A percentile compares a stretch with the other conserved stretches of the same genome.
Evolutionary conservation across 2,329 filamentous ascomycete species (phyloP).

Genomic region (Geoglossum cookeanum): DNA sequence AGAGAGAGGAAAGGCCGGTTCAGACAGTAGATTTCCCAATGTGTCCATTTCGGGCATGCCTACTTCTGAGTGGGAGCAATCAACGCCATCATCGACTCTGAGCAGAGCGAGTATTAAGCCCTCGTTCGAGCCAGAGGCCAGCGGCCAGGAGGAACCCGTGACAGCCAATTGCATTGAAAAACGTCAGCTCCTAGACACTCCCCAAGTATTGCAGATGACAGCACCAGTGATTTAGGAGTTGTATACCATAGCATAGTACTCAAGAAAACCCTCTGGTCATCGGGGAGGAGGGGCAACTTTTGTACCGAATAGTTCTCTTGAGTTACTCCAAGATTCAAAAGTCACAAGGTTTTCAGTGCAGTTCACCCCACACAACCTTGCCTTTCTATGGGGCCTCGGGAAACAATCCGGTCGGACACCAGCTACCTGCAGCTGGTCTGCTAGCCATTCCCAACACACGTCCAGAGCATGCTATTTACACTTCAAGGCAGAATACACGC

Average conservation of each 20-base stretch:
- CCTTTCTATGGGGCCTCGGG: not conserved
- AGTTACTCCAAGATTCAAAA: slow-evolving; percentile 2
- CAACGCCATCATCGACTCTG: not conserved
- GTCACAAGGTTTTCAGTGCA: not conserved
- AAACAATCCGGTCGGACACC: not conserved
- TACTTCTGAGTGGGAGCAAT: not conserved
- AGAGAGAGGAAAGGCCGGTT: not conserved
- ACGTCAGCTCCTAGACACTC: not conserved
- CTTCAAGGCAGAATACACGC: not conserved
- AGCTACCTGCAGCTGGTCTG: not conserved
- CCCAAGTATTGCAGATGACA: slow-evolving; percentile 1
- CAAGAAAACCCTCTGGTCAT: not conserved
- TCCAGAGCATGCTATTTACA: not conserved
- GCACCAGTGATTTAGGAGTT: not conserved
- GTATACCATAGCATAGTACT: slow-evolving; percentile 1
- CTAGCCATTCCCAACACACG: not conserved
- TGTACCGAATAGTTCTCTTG: slow-evolving; percentile 1
- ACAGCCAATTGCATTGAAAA: not conserved
- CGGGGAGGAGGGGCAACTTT: not conserved
- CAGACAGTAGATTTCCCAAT: not conserved
- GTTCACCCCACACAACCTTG: not conserved
- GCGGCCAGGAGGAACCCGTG: not conserved
- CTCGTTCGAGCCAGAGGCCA: not conserved
- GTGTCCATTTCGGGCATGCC: not conserved
- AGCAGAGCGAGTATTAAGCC: not conserved